phyloP scores from a whole-genome alignment of 2,329 filamentous ascomycete species.

The Parafenestella ontariensis region DNA sequence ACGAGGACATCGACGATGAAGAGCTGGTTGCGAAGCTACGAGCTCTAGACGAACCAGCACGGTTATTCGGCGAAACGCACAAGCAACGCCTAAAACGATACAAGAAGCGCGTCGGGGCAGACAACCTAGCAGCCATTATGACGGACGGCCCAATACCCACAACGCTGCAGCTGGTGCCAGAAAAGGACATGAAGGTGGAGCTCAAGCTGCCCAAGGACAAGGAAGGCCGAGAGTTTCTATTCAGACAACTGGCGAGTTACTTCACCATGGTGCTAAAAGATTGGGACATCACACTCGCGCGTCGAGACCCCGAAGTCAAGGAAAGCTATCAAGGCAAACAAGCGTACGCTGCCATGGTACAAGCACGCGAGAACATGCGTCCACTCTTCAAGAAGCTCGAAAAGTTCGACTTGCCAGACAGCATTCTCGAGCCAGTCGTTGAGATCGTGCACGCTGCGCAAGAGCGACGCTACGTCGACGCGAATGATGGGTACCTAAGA shows the following conservation, averaged over 20 bases:
- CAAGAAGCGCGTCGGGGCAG: slow-evolving; percentile 63
- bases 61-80: slow-evolving; percentile 79
- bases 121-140: slow-evolving; percentile 55
- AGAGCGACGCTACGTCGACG: slow-evolving; percentile 89
- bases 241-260: slow-evolving; percentile 89
- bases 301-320: slow-evolving; percentile 64
- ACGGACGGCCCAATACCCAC: slow-evolving; percentile 86
- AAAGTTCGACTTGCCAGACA: slow-evolving; percentile 77
- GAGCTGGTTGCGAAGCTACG: slow-evolving; percentile 74
- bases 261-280: slow-evolving; percentile 95
- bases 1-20: slow-evolving; percentile 73
- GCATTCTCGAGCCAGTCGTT: slow-evolving; percentile 79
- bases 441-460: slow-evolving; percentile 94
- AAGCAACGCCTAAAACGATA: slow-evolving; percentile 73
- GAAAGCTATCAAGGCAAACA: slow-evolving; percentile 80
- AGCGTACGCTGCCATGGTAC: slow-evolving; percentile 83
- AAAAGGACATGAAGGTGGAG: slow-evolving; percentile 84
- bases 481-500: slow-evolving; percentile 91
- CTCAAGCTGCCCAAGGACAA: slow-evolving; percentile 67
- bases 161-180: slow-evolving; percentile 77
- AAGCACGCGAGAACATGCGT: slow-evolving; percentile 85
- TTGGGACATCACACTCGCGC: slow-evolving; percentile 79
- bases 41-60: slow-evolving; percentile 73
- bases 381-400: slow-evolving; percentile 92
- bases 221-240: slow-evolving; percentile 73